Evolutionary conservation across 495 filamentous ascomycete genomes (phyloP).

Genomic region (Aspergillus leporis): DNA sequence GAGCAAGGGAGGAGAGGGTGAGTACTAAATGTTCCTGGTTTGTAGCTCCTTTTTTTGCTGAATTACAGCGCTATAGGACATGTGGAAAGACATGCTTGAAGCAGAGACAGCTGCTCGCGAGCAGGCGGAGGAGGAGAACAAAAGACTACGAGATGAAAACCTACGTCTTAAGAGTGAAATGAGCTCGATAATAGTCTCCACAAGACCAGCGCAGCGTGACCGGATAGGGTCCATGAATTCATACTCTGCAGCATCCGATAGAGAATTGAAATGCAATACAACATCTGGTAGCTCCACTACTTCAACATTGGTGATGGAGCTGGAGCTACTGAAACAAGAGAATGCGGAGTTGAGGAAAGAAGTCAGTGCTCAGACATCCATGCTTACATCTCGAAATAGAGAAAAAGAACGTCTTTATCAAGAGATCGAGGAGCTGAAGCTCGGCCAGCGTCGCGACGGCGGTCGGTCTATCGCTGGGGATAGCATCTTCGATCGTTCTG

Average conservation of each 20-base stretch:
- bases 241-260: slow-evolving; percentile 59
- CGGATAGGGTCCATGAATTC: slow-evolving; percentile 59
- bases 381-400: slow-evolving; percentile 93
- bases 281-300: slow-evolving; percentile 55
- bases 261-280: slow-evolving; percentile 57
- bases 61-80: slow-evolving; percentile 50
- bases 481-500: slow-evolving; percentile 89
- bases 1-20: slow-evolving; percentile 79
- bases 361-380: slow-evolving; percentile 92
- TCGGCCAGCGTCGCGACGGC: slow-evolving; percentile 71
- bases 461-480: slow-evolving; percentile 73
- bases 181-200: slow-evolving; percentile 25
- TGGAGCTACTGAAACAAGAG: slow-evolving; percentile 81
- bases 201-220: slow-evolving; percentile 50
- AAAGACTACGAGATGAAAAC: slow-evolving; percentile 80
- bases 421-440: slow-evolving; percentile 95
- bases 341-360: slow-evolving; percentile 91
- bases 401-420: slow-evolving; percentile 94
- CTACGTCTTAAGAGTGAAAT: slow-evolving; percentile 71
- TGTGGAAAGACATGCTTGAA: slow-evolving; percentile 95
- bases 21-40: slow-evolving; percentile 21
- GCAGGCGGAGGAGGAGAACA: slow-evolving; percentile 86
- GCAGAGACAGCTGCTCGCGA: slow-evolving; percentile 87
- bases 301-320: slow-evolving; percentile 66
- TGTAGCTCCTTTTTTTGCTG: slow-evolving; percentile 2